Evolutionary conservation across 805 yeast species (phyloP), one percentile per base, ranked within the genome.

Genomic region (Wickerhamiella azymoides): DNA sequence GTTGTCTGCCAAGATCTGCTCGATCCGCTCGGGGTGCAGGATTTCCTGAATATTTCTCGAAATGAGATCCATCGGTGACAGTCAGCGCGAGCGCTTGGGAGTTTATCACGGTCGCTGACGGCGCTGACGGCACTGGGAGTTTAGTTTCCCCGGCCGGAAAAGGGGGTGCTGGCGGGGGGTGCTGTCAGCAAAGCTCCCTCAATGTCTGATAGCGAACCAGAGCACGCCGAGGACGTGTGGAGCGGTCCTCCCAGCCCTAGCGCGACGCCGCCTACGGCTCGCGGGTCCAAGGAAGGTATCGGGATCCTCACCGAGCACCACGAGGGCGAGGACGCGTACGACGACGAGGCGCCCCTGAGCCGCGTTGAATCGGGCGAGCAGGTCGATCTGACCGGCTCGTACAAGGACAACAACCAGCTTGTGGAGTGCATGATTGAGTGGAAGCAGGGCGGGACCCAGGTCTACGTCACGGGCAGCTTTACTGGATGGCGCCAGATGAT

Each of bases 401-500:
- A 18, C 16, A 39, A 39, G 36, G 55, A 50, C 24, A 50, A 50
- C 26, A 38, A 33, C 7, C 27, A 27, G 21, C 52, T 54, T 2
- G 55, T 55, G 7, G 60, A 56, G 43, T 54, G 58, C 9, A 48
- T 50, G n/a, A 51, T 57, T 28, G 53, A 54, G 48, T 89, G 98
- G 98, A 79, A 77, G 14, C 95, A 89, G 62, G 97, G 97, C n/a
- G 98, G 98, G 50, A 75, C 75, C 42, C 83, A 83, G 56, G 97
- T 92, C 2, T 92, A 86, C 61, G 95, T 89, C 11, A 92, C 96
- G 30, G 98, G 98, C 42, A 83, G 96, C 0, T 89, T 89, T 64
- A 92, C 98, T 0, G 96, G 95, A 3, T 92, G 98, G 97, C 71
- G 96, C 54, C 89, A 88, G 64, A 89, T 92, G 97, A 88, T 89